Base-by-base conservation (phyloP, 164 flowering plant genomes). In the Platanus orientalis region DNA sequence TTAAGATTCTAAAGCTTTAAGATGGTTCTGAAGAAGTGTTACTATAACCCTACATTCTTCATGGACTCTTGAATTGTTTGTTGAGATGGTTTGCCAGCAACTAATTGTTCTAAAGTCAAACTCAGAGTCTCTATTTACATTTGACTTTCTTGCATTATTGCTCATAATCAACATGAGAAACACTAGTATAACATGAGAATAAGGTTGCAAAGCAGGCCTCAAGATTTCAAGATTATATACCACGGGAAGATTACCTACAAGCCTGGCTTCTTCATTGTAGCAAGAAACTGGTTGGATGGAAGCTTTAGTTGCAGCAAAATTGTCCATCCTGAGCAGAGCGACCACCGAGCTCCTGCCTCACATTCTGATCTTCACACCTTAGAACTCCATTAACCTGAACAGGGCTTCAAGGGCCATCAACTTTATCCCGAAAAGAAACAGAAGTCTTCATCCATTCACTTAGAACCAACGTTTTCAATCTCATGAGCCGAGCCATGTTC, bases 341-440 rank as follows among this genome's bases (percentile, higher is more conserved):
- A 76, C 60, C 10, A 56, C 73, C 72, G 75, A 50, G 57, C 12
- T 25, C 64, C 54, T 29, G 71, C 68, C 53, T 71, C 81, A 49
- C 57, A 72, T 63, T 71, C 60, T 54, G 66, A 77, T 61, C 68
- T 67, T 72, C 79, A 40, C 72, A n/a, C 75, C 70, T 73, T 78
- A 26, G 71, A 57, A 61, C 74, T 63, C 82, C 75, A 45, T 60
- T 67, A 70, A 32, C 75, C 72, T 16, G 74, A 68, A 52, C 57
- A 56, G 6, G 76, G 69, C 39, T 65, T 80, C 45, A 63, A 69
- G 30, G 67, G 28, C 61, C 78, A 73, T 70, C 57, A 39, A 50
- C 69, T 61, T 57, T 32, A 61, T 63, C 71, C 16, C 28, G 87
- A 79, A 54, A 83, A 80, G 69, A 85, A 83, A 65, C 67, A 62